Conservation (phyloP, 2,329 filamentous ascomycete genomes). For the Phoma sp. region DNA sequence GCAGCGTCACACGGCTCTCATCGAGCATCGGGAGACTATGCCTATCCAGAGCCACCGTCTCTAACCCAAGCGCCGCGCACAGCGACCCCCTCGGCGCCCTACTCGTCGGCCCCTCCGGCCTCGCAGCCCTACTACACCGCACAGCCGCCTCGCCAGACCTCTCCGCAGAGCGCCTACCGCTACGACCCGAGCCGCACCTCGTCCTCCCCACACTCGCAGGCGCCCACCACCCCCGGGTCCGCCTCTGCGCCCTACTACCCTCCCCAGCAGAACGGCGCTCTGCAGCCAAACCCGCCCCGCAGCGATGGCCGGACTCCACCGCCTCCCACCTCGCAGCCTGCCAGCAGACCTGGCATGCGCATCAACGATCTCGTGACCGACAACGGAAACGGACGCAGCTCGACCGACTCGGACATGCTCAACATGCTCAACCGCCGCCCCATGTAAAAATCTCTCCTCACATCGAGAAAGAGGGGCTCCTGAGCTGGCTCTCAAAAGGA, state of each 20-base stretch:
- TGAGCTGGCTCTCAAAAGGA: constrained; percentile 43
- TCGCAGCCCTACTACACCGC: constrained; percentile 52
- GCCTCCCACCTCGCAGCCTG: constrained; percentile 43
- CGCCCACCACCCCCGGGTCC: constrained; percentile 45
- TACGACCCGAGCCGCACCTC: constrained; percentile 53
- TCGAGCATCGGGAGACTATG: constrained; percentile 49
- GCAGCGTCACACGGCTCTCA: constrained; percentile 51
- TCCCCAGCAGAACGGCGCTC: constrained; percentile 36
- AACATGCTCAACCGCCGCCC: constrained; percentile 52
- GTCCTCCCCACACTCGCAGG: constrained; percentile 53
- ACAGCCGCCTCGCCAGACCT: constrained; percentile 50
- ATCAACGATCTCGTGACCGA: constrained; percentile 53
- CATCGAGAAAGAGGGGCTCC: constrained; percentile 24
- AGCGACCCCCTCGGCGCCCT: constrained; percentile 52
- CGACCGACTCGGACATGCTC: constrained; percentile 54
- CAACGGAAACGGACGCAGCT: constrained; percentile 48
- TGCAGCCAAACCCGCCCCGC: constrained; percentile 46
- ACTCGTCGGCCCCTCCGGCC: constrained; percentile 47
- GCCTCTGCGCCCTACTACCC: constrained; percentile 45
- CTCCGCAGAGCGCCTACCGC: constrained; percentile 52
- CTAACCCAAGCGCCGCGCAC: constrained; percentile 56
- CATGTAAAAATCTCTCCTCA: constrained; percentile 33
- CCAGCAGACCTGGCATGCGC: constrained; percentile 50
- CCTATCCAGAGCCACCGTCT: constrained; percentile 54
- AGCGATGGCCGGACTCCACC: constrained; percentile 52